These are phyloP conservation scores for Thalassiosira livingstoniorum DNA, from an alignment of 352 stramenopile species.

Conservation along the genomic window DNA sequence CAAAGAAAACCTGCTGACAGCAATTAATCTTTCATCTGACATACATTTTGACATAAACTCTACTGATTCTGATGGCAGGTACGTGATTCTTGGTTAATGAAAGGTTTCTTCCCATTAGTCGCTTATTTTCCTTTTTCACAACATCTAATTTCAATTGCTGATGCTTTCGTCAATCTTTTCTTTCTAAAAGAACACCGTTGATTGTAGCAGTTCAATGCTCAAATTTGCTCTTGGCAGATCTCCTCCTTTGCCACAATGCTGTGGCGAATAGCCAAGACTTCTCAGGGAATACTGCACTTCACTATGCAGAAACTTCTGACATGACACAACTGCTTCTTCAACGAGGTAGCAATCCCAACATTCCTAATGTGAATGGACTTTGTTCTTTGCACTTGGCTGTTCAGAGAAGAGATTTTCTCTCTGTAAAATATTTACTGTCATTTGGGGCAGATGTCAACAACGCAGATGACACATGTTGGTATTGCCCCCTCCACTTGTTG, in stretches of 20 bases:
- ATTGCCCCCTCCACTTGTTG: constrained; percentile 77
- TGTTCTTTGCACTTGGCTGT: constrained; percentile 83
- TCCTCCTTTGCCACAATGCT: constrained; percentile 69
- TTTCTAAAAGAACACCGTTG: constrained; percentile 67
- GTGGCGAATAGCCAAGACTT: constrained; percentile 81
- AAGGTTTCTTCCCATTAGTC: too few species aligned
- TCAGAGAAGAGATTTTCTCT: constrained; percentile 71
- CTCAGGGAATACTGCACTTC: constrained; percentile 81
- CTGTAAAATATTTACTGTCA: constrained; percentile 70
- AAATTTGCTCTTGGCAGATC: constrained; percentile 59
- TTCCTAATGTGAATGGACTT: constrained; percentile 83
- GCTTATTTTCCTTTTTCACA: too few species aligned
- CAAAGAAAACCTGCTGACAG: constrained; percentile 50
- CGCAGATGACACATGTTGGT: constrained; percentile 81
- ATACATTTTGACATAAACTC: constrained; percentile 58
- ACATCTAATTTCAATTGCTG: too few species aligned
- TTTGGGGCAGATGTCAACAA: constrained; percentile 76
- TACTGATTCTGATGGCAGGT: constrained; percentile 53
- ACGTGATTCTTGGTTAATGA: too few species aligned
- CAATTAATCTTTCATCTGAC: constrained; percentile 49
- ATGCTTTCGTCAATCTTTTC: too few species aligned
- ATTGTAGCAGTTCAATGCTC: constrained; percentile 72
- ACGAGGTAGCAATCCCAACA: constrained; percentile 82
- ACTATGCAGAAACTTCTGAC: constrained; percentile 62
- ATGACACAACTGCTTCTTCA: constrained; percentile 76